Evolutionary conservation across 129 eudicot genomes (phyloP), one percentile per base, ranked within the genome.

Genomic region (Centella asiatica): DNA sequence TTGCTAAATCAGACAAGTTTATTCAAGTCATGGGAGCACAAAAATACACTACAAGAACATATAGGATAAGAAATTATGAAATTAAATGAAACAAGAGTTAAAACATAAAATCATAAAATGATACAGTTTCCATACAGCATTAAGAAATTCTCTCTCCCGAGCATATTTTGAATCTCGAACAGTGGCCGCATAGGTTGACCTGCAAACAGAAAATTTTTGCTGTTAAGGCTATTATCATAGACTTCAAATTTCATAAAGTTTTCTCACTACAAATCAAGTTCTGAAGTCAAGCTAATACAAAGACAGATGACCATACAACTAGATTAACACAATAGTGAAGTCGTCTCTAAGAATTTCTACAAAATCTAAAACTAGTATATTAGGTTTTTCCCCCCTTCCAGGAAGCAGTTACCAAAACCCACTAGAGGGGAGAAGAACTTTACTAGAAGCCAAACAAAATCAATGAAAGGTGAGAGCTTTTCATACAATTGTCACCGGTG

Each of bases 151-250:
- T 57, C 85, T 84, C 79, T 90, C 98, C 56, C 83, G 81, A 31
- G 79, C 98, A 71, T 79, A 87, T 74, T 79, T 90, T 54, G 94
- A 83, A 69, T 90, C 98, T 44, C 98, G 94, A 37, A 73, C 68
- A 53, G 98, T 90, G 27, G 81, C 77, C 42, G 85, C 98, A 77
- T 90, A 90, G 8, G 98, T 90, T 45, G 98, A 90, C 94, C 98
- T 90, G 86, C 45, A 82, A 66, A 26, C 66, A 80, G 48, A 34
- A 33, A 80, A 40, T 18, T 47, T 52, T 69, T 68, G 28, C 20
- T 24, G 26, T 14, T 50, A 52, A 19, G 64, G 3, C 6, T 12
- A 6, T 10, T 23, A 24, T 32, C 15, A 37, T 17, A 23, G 62
- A 52, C 1, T 12, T 24, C 13, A 34, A 22, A 11, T 5, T 14